phyloP scores from a whole-genome alignment of 106 monocot genomes.

The Amphibolis antarctica region DNA sequence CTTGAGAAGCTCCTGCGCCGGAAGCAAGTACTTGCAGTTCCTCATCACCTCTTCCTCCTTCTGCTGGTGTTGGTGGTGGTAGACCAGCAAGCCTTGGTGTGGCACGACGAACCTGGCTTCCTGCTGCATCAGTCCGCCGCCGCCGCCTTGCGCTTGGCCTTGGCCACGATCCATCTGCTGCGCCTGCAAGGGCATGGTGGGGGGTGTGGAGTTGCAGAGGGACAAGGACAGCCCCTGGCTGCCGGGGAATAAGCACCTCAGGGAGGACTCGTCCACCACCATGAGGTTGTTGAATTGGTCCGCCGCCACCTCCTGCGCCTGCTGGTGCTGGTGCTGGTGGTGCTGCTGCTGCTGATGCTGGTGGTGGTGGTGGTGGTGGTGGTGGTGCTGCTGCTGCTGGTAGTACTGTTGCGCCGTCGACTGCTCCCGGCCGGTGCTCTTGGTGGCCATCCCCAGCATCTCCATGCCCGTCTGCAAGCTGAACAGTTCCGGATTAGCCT shows the following conservation, averaged over 20 bases:
- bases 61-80: slow-evolving; percentile 10
- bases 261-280: not conserved
- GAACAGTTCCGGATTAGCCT: not conserved
- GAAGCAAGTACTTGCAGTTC: slow-evolving; percentile 56
- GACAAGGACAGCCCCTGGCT: slow-evolving; percentile 46
- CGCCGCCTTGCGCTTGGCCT: no score
- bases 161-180: slow-evolving; percentile 15
- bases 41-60: no score
- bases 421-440: not conserved
- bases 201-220: slow-evolving; percentile 39
- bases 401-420: no score
- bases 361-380: not conserved
- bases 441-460: slow-evolving; percentile 1
- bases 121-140: no score
- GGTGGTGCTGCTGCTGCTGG: not conserved
- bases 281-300: slow-evolving; percentile 6
- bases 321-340: not conserved
- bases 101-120: not conserved
- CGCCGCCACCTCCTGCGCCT: no score
- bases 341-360: not conserved
- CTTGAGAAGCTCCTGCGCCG: slow-evolving; percentile 74
- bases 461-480: slow-evolving; percentile 11
- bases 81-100: slow-evolving; percentile 1
- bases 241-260: not conserved
- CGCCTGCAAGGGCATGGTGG: slow-evolving; percentile 34